Conservation (phyloP, 371 early-diverging fungal genomes). For the Rhizopus sp. region DNA sequence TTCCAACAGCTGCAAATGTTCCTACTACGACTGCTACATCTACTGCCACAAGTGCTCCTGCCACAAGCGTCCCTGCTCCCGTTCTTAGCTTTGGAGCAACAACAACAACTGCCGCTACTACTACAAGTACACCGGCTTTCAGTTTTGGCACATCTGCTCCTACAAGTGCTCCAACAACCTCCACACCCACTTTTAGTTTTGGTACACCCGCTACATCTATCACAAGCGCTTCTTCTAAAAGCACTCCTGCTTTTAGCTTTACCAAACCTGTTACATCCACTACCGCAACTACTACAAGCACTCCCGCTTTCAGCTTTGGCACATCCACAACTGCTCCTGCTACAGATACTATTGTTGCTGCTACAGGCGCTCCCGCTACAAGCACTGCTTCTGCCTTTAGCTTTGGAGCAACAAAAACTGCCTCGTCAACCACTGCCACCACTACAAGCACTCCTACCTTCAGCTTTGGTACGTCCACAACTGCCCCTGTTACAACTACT, state of each 20-base stretch:
- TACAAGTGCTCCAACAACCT: not conserved
- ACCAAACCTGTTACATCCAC: not conserved
- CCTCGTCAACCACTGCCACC: not conserved
- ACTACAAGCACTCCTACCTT: not conserved
- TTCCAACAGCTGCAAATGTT: not conserved
- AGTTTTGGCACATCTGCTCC: not conserved
- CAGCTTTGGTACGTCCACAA: not conserved
- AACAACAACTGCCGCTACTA: not conserved
- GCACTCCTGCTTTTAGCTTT: conserved; percentile 2
- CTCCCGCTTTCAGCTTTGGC: not conserved
- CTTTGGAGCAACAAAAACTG: not conserved
- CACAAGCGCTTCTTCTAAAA: not conserved
- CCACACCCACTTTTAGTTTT: not conserved
- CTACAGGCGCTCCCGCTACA: not conserved
- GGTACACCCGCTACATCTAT: not conserved
- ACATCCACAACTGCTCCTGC: not conserved
- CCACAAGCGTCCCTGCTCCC: not conserved
- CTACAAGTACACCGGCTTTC: not conserved
- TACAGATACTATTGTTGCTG: too few relatives aligned
- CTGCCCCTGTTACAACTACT: not conserved
- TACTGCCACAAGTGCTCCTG: not conserved
- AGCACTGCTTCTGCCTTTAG: not conserved
- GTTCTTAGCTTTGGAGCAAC: conserved; percentile 6
- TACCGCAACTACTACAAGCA: not conserved
- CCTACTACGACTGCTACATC: conserved; percentile 2